These are phyloP conservation scores for Adansonia madagascariensis DNA, from an alignment of 441 rosid genomes.

Conservation along the genomic window DNA sequence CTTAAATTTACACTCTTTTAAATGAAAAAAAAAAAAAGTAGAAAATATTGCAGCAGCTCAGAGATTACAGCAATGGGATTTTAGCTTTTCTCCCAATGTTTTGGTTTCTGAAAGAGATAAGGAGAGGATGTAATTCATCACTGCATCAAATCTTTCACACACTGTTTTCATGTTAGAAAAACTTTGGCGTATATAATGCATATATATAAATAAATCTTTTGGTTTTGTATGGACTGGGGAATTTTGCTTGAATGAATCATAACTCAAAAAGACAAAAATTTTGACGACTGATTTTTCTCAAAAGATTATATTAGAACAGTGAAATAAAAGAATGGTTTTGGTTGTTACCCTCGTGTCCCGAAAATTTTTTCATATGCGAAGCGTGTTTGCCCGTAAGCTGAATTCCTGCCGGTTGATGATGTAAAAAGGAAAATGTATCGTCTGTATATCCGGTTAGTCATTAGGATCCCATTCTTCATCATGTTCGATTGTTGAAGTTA, in stretches of 20 bases:
- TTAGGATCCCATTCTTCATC: constrained; percentile 97
- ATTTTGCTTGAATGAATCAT: constrained; percentile 32
- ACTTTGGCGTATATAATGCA: constrained; percentile 28
- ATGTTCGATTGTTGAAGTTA: constrained; percentile 53
- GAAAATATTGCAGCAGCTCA: constrained; percentile 5
- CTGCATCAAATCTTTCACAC: constrained; percentile 24
- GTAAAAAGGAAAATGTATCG: constrained; percentile 23
- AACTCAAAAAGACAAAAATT: constrained; percentile 50
- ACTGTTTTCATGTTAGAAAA: constrained; percentile 19
- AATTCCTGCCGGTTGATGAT: constrained; percentile 33
- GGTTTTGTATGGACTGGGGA: constrained; percentile 35
- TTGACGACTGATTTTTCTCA: constrained; percentile 48
- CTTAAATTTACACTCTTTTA: constrained; percentile 23
- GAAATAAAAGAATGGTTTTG: constrained; percentile 40
- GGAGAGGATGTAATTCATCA: background rate
- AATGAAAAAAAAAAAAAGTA: background rate
- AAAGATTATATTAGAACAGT: constrained; percentile 35
- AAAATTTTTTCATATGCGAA: constrained; percentile 39
- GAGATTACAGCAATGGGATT: constrained; percentile 20
- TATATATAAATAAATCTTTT: constrained; percentile 35
- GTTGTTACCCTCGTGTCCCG: constrained; percentile 33
- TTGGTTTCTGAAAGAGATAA: background rate
- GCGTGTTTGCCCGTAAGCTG: constrained; percentile 36
- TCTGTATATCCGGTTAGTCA: constrained; percentile 50
- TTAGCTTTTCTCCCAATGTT: background rate